A percentile compares a stretch with the other conserved stretches of the same genome.
phyloP scores from a whole-genome alignment of 768 basidiomycete species.

The Amanita jacksonii region DNA sequence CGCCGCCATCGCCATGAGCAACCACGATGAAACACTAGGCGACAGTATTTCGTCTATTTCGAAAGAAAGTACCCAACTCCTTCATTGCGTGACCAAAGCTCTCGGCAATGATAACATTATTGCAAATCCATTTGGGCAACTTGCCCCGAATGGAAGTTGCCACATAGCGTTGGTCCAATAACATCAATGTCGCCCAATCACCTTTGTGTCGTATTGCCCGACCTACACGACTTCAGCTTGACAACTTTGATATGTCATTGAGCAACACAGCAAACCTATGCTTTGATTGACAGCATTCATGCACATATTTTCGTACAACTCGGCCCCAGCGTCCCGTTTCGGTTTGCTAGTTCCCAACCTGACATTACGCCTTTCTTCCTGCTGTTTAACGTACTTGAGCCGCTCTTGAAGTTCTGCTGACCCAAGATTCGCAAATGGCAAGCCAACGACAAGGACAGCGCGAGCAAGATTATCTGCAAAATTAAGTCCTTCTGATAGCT shows the following conservation, averaged over 20 bases:
- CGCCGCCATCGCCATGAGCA: too few species aligned
- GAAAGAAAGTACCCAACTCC: conserved; percentile 60
- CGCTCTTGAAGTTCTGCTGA: conserved; percentile 87
- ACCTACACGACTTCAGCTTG: conserved; percentile 33
- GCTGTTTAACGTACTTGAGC: conserved; percentile 74
- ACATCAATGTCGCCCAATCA: conserved; percentile 88
- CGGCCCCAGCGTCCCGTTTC: conserved; percentile 60
- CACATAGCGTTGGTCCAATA: conserved; percentile 79
- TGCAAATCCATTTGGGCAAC: conserved; percentile 87
- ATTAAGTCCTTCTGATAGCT: conserved; percentile 88
- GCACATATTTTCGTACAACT: conserved; percentile 86
- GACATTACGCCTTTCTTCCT: conserved; percentile 35
- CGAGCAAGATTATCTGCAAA: conserved; percentile 77
- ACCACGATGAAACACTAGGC: too few species aligned
- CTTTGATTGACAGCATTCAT: conserved; percentile 96
- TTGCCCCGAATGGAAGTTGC: conserved; percentile 60
- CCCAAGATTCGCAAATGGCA: conserved; percentile 90
- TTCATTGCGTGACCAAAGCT: conserved; percentile 67
- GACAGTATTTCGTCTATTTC: conserved; percentile 44
- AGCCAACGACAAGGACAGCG: conserved; percentile 77
- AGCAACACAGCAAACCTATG: conserved; percentile 53
- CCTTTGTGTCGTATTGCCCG: conserved; percentile 85
- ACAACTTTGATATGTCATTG: background rate
- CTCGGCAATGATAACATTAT: conserved; percentile 44
- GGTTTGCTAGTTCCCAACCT: conserved; percentile 22